Conservation (phyloP, 192 early-diverging fungal species). For the Radiomyces spectabilis region DNA sequence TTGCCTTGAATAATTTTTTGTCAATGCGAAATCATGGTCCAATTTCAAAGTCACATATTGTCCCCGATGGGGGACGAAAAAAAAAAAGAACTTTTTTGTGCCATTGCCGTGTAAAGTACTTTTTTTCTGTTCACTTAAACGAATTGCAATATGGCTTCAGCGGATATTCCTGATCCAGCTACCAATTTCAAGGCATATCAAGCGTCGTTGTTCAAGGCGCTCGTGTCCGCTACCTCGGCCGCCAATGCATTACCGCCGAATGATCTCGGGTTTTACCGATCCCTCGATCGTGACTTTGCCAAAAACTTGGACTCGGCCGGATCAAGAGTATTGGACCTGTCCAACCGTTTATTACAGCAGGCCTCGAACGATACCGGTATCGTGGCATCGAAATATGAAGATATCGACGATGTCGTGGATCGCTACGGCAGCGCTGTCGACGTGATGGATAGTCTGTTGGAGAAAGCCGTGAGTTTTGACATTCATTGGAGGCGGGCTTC, state of each 20-base stretch:
- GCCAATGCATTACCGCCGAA: constrained; percentile 44
- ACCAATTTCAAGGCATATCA: constrained; percentile 39
- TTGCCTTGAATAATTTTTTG: no score
- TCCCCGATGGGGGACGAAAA: no score
- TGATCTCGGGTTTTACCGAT: constrained; percentile 56
- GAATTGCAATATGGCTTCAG: neutral
- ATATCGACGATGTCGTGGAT: constrained; percentile 61
- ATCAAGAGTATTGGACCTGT: constrained; percentile 11
- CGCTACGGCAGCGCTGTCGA: constrained; percentile 61
- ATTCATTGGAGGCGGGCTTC: no score
- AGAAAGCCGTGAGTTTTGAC: constrained; percentile 71
- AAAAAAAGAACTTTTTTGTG: no score
- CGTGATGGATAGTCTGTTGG: constrained; percentile 72
- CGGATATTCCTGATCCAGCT: constrained; percentile 22
- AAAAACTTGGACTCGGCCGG: constrained; percentile 16
- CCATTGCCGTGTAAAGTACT: no score
- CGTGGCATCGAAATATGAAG: constrained; percentile 25
- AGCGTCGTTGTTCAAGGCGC: constrained; percentile 32
- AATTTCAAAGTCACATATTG: no score
- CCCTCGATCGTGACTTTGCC: constrained; percentile 54
- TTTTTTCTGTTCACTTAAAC: no score
- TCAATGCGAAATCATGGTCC: no score
- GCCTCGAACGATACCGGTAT: constrained; percentile 28
- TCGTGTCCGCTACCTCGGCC: constrained; percentile 54
- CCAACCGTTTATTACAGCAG: constrained; percentile 20